phyloP scores from a whole-genome alignment of 225 moss, liverwort and hornwort genomes.

The Physcomitrellopsis africana region DNA sequence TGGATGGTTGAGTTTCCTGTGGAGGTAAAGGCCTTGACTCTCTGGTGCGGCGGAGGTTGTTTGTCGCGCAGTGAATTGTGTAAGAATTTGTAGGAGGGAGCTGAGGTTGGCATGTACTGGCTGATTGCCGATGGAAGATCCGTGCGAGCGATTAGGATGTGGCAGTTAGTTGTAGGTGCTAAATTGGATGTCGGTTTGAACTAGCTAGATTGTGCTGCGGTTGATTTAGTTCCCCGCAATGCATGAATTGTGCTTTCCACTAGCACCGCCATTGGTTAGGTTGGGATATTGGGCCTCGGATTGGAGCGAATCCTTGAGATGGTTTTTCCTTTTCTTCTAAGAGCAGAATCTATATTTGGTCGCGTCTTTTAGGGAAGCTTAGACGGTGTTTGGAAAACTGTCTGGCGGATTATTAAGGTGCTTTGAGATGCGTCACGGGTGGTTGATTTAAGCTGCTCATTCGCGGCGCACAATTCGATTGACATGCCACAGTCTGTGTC shows the following conservation, averaged over 20 bases:
- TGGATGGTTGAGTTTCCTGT: slow-evolving; percentile 2
- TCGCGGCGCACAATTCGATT: not conserved
- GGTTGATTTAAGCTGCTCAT: slow-evolving; percentile 13
- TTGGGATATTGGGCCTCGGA: slow-evolving; percentile 11
- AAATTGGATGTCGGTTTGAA: not conserved
- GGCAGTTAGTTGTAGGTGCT: not conserved
- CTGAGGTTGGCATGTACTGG: slow-evolving; percentile 9
- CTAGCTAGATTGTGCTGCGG: not conserved
- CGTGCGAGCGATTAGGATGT: not conserved
- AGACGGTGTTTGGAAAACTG: not conserved
- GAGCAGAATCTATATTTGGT: slow-evolving; percentile 6
- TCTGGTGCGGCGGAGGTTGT: not conserved
- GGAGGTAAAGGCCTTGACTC: slow-evolving; percentile 10
- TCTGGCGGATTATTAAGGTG: not conserved
- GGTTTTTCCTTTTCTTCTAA: not conserved
- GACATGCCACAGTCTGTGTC: not conserved
- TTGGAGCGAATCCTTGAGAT: not conserved
- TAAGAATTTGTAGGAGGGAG: slow-evolving; percentile 5
- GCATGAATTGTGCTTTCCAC: not conserved
- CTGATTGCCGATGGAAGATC: slow-evolving; percentile 18
- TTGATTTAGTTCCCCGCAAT: not conserved
- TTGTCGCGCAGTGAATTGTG: not conserved
- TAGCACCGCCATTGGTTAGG: not conserved
- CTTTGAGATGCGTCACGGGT: not conserved
- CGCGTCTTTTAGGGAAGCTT: not conserved